These are phyloP conservation scores for Rhododendron vialii DNA, from an alignment of 148 eudicot species.

Conservation along the genomic window DNA sequence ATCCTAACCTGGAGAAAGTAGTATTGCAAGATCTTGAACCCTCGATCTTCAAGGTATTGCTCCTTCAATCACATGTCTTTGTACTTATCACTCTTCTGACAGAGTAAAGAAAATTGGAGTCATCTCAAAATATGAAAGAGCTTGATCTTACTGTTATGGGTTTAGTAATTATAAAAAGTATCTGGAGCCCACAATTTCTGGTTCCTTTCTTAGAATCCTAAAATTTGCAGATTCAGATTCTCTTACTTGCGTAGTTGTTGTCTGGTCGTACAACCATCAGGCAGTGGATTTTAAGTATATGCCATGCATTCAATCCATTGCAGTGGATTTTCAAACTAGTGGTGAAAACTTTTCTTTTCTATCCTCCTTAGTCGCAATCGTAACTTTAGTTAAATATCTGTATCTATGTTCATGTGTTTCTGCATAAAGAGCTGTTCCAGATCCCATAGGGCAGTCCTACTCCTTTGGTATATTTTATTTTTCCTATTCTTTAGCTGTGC, in stretches of 20 bases:
- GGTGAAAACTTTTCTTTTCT: not conserved
- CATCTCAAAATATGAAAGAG: not conserved
- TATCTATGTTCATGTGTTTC: not conserved
- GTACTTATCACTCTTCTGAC: not conserved
- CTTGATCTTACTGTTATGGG: not conserved
- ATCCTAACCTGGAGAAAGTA: slow-evolving; percentile 57
- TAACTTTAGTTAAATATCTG: not conserved
- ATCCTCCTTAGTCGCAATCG: not conserved
- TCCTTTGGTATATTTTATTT: not conserved
- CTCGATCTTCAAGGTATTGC: slow-evolving; percentile 66
- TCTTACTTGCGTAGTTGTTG: not conserved
- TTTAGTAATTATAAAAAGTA: not conserved
- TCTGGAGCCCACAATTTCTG: not conserved
- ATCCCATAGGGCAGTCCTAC: not conserved
- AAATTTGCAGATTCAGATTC: not conserved
- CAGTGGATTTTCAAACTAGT: not conserved
- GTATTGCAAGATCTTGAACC: slow-evolving; percentile 74
- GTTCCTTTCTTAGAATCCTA: not conserved
- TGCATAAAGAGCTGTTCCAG: not conserved
- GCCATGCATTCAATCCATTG: not conserved
- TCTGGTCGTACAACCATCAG: not conserved
- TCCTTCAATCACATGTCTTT: not conserved
- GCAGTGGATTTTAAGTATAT: not conserved
- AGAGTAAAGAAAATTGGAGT: not conserved
- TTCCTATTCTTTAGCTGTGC: not conserved